phyloP scores from a whole-genome alignment of 1,284 basidiomycete species.

The Neolentinus lepideus region DNA sequence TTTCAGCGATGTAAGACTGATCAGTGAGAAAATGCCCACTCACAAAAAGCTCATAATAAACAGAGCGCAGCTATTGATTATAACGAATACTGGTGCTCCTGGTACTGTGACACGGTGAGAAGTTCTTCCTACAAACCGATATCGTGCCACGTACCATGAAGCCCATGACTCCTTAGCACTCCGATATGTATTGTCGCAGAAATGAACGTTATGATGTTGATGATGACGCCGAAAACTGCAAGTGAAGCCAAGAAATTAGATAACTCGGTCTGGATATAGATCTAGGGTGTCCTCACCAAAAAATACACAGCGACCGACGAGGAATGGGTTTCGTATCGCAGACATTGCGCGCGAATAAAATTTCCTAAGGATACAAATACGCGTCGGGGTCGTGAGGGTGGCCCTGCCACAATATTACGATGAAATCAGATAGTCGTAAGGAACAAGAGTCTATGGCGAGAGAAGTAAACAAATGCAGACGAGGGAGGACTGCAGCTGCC shows the following conservation, averaged over 20 bases:
- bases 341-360: neutral
- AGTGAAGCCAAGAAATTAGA: conserved; percentile 5
- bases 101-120: conserved; percentile 26
- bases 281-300: conserved; percentile 37
- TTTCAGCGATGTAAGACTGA: neutral
- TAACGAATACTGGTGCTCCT: conserved; percentile 40
- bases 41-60: conserved; percentile 41
- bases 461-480: neutral
- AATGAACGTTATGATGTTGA: conserved; percentile 43
- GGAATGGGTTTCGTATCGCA: conserved; percentile 26
- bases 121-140: neutral
- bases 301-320: conserved; percentile 47
- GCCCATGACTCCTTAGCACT: conserved; percentile 25
- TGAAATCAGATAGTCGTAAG: neutral
- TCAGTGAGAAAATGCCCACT: conserved; percentile 17
- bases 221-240: conserved; percentile 43
- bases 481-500: neutral
- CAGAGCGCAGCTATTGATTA: conserved; percentile 40
- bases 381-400: neutral
- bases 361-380: neutral
- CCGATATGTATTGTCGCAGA: conserved; percentile 54
- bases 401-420: neutral
- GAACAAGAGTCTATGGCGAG: neutral
- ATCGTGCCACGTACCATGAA: conserved; percentile 25
- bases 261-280: neutral